phyloP scores from a whole-genome alignment of 352 stramenopile species.

The Phytopythium ostracodes region DNA sequence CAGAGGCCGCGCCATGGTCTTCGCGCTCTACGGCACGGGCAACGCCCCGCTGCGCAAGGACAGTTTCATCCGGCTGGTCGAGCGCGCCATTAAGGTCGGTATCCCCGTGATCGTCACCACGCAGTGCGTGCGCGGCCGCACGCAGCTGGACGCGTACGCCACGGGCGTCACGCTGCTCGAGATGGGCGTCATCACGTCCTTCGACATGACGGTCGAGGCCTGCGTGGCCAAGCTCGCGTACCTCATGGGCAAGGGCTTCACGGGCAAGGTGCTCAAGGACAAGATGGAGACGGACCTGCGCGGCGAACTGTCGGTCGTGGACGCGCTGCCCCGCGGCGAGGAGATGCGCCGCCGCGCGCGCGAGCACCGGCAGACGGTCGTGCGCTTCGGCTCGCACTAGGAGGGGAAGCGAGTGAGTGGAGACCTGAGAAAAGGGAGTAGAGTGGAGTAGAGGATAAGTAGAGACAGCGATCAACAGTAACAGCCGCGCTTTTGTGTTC shows the following conservation, averaged over 20 bases:
- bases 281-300: constrained; percentile 86
- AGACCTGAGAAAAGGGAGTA: no score
- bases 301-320: constrained; percentile 74
- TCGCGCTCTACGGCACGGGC: constrained; percentile 95
- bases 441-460: no score
- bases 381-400: constrained; percentile 70
- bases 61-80: constrained; percentile 85
- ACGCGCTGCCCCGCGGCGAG: constrained; percentile 56
- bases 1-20: constrained; percentile 72
- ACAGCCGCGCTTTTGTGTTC: no score
- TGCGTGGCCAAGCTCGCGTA: constrained; percentile 93
- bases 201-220: constrained; percentile 97
- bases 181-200: constrained; percentile 92
- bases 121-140: constrained; percentile 92
- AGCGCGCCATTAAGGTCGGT: constrained; percentile 60
- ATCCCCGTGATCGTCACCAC: constrained; percentile 93
- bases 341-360: constrained; percentile 55
- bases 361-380: constrained; percentile 72
- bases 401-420: background rate
- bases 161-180: constrained; percentile 87
- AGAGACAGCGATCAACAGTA: no score
- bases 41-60: constrained; percentile 91
- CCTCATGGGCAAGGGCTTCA: constrained; percentile 89
- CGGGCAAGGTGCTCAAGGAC: constrained; percentile 50
- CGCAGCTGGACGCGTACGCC: constrained; percentile 92